phyloP scores from a whole-genome alignment of 768 basidiomycete species.

The Trametes gibbosa region DNA sequence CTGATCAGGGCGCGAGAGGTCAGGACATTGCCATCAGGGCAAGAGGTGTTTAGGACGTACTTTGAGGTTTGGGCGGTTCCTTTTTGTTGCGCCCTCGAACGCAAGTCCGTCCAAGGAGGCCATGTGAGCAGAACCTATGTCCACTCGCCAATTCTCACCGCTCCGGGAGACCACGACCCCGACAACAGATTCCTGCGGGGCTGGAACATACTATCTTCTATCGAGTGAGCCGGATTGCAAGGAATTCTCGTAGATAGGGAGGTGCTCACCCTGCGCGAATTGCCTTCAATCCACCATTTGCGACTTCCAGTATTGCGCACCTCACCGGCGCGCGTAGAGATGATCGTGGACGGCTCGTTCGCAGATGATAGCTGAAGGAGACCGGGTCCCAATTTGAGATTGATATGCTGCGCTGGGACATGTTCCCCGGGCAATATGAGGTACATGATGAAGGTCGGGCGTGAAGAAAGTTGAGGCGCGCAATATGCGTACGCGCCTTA shows the following conservation, averaged over 20 bases:
- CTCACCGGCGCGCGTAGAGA: conserved; percentile 68
- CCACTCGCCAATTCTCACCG: conserved; percentile 91
- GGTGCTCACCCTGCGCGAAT: conserved; percentile 74
- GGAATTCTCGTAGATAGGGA: background rate
- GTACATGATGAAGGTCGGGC: conserved; percentile 40
- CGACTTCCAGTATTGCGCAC: conserved; percentile 61
- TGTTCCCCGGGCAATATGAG: conserved; percentile 79
- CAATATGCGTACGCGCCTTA: background rate
- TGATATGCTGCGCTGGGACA: conserved; percentile 71
- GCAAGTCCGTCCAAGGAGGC: conserved; percentile 87
- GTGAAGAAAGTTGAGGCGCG: background rate
- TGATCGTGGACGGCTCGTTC: conserved; percentile 33
- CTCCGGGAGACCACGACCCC: conserved; percentile 77
- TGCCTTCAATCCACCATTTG: conserved; percentile 88
- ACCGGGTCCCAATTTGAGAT: conserved; percentile 86
- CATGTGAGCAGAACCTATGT: conserved; percentile 85
- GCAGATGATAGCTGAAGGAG: conserved; percentile 49
- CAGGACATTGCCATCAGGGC: background rate
- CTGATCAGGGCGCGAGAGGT: conserved; percentile 38
- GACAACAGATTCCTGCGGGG: conserved; percentile 84
- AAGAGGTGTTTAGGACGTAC: conserved; percentile 34
- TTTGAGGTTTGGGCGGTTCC: conserved; percentile 93
- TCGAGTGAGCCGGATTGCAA: background rate
- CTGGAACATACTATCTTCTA: conserved; percentile 76
- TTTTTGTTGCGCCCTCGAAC: conserved; percentile 94